A percentile compares a stretch with the other conserved stretches of the same genome.
Evolutionary conservation across 2,329 filamentous ascomycete genomes (phyloP).

Genomic region (Tolypocladium album): DNA sequence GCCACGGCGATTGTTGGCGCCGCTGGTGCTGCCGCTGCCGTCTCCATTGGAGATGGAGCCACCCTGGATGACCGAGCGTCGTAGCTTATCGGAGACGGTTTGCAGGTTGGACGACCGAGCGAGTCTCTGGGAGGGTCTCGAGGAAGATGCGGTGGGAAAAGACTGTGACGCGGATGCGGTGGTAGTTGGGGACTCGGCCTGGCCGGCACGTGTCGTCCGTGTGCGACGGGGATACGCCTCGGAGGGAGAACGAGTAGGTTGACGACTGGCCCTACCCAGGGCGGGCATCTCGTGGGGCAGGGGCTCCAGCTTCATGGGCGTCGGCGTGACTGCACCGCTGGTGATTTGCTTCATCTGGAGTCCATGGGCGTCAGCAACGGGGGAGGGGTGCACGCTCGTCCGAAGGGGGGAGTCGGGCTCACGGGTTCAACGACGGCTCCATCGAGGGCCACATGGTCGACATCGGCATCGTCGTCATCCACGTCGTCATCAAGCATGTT

Average conservation of each 20-base stretch:
- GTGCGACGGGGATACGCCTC: constrained; percentile 19
- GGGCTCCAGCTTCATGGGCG: constrained; percentile 13
- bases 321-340: constrained; percentile 14
- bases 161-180: neutral
- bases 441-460: neutral
- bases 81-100: constrained; percentile 22
- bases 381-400: neutral
- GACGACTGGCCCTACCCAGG: constrained; percentile 16
- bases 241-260: constrained; percentile 21
- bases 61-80: constrained; percentile 20
- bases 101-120: constrained; percentile 17
- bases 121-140: constrained; percentile 9
- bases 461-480: constrained; percentile 11
- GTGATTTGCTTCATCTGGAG: constrained; percentile 10
- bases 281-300: constrained; percentile 13
- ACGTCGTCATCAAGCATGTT: constrained; percentile 33
- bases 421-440: neutral
- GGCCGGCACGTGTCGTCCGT: constrained; percentile 16
- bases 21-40: neutral
- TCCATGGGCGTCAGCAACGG: constrained; percentile 1
- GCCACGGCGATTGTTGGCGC: constrained; percentile 10
- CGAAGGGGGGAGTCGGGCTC: neutral
- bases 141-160: neutral
- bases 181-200: constrained; percentile 17
- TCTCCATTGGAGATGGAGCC: constrained; percentile 2